Evolutionary conservation across 148 eudicot genomes (phyloP).

Genomic region (Cornus florida): DNA sequence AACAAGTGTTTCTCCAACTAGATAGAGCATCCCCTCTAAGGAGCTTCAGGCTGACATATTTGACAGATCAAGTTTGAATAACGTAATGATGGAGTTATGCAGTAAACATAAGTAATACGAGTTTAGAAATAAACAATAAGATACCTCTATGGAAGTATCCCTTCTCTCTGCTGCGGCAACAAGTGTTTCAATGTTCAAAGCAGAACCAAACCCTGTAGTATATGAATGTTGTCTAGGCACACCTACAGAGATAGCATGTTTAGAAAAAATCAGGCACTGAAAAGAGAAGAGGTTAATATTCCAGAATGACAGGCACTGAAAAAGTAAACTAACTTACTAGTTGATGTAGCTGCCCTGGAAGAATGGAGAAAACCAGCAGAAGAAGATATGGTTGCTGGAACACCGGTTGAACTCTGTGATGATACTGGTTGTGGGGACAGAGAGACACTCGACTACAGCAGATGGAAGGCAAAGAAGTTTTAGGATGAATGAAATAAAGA

Average conservation of each 20-base stretch:
- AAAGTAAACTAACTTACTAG: constrained; percentile 4
- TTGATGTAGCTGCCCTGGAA: constrained; percentile 3
- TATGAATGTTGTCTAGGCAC: background rate
- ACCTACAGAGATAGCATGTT: background rate
- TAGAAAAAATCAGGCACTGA: background rate
- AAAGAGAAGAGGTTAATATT: background rate
- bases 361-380: constrained; percentile 9
- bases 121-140: background rate
- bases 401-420: background rate
- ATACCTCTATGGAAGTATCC: constrained; percentile 10
- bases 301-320: background rate
- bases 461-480: background rate
- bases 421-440: background rate
- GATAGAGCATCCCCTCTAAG: background rate
- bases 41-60: background rate
- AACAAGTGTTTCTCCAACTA: background rate
- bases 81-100: no score
- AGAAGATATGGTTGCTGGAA: background rate
- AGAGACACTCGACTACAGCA: background rate
- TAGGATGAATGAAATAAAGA: background rate
- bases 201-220: constrained; percentile 8
- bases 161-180: constrained; percentile 15
- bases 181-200: constrained; percentile 16
- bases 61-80: background rate
- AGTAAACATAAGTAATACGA: background rate